Percentiles rank a stretch among this genome's conserved stretches.
Evolutionary conservation across 768 basidiomycete genomes (phyloP).

Genomic region (Suillus hirtellus): DNA sequence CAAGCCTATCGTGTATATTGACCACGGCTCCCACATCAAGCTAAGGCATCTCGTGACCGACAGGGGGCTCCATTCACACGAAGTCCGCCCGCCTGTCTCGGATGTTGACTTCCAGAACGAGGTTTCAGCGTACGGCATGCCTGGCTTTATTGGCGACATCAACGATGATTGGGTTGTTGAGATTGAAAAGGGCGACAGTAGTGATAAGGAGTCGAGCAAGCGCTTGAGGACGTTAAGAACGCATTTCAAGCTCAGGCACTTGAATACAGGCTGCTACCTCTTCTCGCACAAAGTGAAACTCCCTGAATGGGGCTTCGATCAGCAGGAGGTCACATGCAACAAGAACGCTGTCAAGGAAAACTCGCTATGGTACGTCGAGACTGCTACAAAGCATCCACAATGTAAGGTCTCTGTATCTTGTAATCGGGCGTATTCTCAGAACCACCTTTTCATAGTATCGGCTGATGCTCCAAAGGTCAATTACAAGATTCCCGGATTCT

Average conservation of each 20-base stretch:
- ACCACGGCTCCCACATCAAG: constrained; percentile 69
- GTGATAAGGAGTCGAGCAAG: constrained; percentile 66
- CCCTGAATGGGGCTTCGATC: constrained; percentile 97
- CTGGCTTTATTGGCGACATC: constrained; percentile 81
- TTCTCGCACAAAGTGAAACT: constrained; percentile 98
- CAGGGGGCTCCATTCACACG: constrained; percentile 93
- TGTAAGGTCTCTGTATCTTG: constrained; percentile 47
- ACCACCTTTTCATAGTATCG: constrained; percentile 51
- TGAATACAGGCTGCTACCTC: constrained; percentile 89
- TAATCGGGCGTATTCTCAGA: not conserved
- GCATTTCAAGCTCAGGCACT: constrained; percentile 80
- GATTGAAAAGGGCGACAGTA: constrained; percentile 66
- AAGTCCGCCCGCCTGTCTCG: constrained; percentile 89
- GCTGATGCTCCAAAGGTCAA: constrained; percentile 78
- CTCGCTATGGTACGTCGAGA: constrained; percentile 94
- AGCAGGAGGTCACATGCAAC: constrained; percentile 99
- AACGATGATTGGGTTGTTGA: constrained; percentile 95
- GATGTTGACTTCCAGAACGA: constrained; percentile 99
- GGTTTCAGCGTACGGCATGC: constrained; percentile 90
- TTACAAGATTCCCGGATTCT: constrained; percentile 86
- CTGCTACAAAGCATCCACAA: constrained; percentile 62
- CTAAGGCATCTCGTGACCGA: constrained; percentile 78
- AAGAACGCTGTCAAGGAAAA: constrained; percentile 91
- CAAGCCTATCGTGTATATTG: constrained; percentile 62
- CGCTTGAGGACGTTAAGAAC: constrained; percentile 80